Percentiles rank a stretch among this genome's conserved stretches.
These are phyloP conservation scores for Rhizopogon sp. DNA, from an alignment of 768 basidiomycete species.

Conservation along the genomic window DNA sequence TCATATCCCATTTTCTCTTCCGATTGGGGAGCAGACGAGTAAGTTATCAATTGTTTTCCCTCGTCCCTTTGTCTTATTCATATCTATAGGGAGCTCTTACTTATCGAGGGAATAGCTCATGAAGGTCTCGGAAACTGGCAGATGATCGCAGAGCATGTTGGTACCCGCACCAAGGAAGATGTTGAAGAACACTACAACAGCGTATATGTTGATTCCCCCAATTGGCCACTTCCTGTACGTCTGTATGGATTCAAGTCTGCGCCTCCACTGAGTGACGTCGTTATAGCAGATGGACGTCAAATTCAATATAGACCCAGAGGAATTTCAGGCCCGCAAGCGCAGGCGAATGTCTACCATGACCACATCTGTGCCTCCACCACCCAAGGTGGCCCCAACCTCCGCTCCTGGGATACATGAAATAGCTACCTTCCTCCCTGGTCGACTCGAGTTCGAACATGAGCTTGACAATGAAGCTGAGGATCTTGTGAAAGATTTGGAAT, in stretches of 20 bases:
- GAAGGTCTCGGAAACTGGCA: conserved; percentile 97
- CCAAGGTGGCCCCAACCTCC: conserved; percentile 80
- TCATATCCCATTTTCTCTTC: conserved; percentile 93
- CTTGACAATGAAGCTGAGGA: conserved; percentile 96
- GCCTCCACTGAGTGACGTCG: conserved; percentile 9
- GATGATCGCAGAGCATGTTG: conserved; percentile 92
- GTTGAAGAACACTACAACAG: conserved; percentile 84
- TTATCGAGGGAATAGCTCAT: conserved; percentile 81
- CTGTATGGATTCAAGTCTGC: not conserved
- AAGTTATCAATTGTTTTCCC: conserved; percentile 22
- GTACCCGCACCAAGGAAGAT: conserved; percentile 90
- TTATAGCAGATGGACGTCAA: conserved; percentile 41
- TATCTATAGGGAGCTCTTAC: conserved; percentile 68
- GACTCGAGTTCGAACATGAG: conserved; percentile 98
- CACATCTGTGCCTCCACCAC: conserved; percentile 45
- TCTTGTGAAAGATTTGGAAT: conserved; percentile 92
- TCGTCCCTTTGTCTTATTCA: not conserved
- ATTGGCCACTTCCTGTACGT: conserved; percentile 81
- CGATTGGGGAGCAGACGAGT: conserved; percentile 99
- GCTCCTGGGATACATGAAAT: conserved; percentile 91
- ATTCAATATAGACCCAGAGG: conserved; percentile 72
- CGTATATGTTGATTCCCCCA: conserved; percentile 72
- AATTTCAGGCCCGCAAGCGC: conserved; percentile 88
- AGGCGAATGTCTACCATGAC: conserved; percentile 81
- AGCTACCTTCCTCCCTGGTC: conserved; percentile 87